Evolutionary conservation across 2,329 filamentous ascomycete genomes (phyloP), one percentile per base, ranked within the genome.

Genomic region (Exophiala sp.): DNA sequence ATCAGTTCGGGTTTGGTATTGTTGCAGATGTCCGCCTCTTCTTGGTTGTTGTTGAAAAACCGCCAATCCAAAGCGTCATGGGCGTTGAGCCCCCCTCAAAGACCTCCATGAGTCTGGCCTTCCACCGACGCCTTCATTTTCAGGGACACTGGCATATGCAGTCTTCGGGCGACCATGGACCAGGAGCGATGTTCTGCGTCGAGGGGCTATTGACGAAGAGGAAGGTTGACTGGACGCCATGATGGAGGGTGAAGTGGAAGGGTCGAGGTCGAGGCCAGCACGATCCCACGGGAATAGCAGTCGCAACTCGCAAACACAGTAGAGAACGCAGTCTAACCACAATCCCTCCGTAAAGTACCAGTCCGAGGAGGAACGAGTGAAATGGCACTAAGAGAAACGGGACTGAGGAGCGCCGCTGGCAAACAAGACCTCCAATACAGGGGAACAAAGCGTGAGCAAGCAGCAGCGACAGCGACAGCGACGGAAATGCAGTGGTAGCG

Each of bases 151-250:
- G 19, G 52, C 46, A 43, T 46, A 52, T 3, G 68, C 62, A 5
- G 68, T 71, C 21, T 64, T 64, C 11, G 70, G 67, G 39, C 69
- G 66, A 44, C 62, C 48, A 51, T 62, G 64, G 46, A 67, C 58
- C 10, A 68, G 65, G 30, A 72, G 54, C 13, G 70, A 72, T 23
- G 68, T 63, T 54, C 67, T 65, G 50, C 67, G 66, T 24, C 63
- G 62, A 30, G 65, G 56, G 22, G 65, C 57, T 49, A 61, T 56
- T 27, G 43, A 51, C 22, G 60, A 58, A 5, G 57, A 54, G 39
- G 43, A 39, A 46, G 48, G 35, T 41, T 70, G 66, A 34, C 22
- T 41, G 16, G 52, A 34, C 29, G 55, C 50, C 57, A 59, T 59
- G 19, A 30, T 51, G 34, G n/a, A 24, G 16, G 41, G 32, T 13